A percentile compares a stretch with the other conserved stretches of the same genome.
Evolutionary conservation across 805 yeast genomes (phyloP).

Genomic region (Metschnikowia similis): DNA sequence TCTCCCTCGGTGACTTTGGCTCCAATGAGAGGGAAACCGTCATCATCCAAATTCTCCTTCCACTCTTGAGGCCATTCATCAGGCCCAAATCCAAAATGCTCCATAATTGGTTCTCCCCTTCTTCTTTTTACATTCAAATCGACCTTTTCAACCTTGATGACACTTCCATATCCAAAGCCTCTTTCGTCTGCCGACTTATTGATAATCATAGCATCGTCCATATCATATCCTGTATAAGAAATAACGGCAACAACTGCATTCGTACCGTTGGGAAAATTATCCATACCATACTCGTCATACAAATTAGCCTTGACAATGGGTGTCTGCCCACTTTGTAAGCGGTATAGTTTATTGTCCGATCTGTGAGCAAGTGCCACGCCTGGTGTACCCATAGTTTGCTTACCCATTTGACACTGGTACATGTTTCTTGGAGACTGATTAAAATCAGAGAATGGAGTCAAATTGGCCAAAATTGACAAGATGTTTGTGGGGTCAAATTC

Average conservation of each 20-base stretch:
- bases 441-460: constrained; percentile 97
- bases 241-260: constrained; percentile 99
- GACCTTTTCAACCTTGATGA: constrained; percentile 89
- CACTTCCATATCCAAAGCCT: constrained; percentile 97
- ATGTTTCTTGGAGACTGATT: constrained; percentile 99
- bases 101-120: constrained; percentile 91
- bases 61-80: constrained; percentile 92
- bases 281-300: constrained; percentile 96
- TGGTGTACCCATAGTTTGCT: constrained; percentile 99
- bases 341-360: constrained; percentile 90
- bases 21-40: constrained; percentile 91
- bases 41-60: constrained; percentile 83
- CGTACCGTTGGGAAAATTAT: constrained; percentile 96
- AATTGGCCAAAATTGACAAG: constrained; percentile 87
- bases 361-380: constrained; percentile 92
- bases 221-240: constrained; percentile 98
- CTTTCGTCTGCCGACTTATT: constrained; percentile 97
- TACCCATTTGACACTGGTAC: constrained; percentile 99
- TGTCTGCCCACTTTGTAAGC: constrained; percentile 92
- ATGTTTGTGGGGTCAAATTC: constrained; percentile 95
- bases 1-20: constrained; percentile 89
- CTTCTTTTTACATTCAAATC: constrained; percentile 75
- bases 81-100: constrained; percentile 89
- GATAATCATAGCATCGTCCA: constrained; percentile 99
- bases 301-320: constrained; percentile 93